Percentiles rank a stretch among this genome's conserved stretches.
Conservation (phyloP, 305 asterid species). For the Solanum hybrid region DNA sequence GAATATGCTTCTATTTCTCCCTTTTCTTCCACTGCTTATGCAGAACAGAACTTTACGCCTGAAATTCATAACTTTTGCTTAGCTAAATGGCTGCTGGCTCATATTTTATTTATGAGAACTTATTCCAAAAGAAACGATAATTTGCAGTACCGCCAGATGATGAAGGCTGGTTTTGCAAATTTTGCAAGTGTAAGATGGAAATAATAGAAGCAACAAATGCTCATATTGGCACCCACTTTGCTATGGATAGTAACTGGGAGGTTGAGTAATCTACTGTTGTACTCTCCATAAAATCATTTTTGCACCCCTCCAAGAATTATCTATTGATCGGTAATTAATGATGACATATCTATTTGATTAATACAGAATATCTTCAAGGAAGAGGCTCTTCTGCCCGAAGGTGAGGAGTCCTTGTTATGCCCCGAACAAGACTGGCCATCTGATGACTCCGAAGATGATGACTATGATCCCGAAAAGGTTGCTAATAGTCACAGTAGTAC, state of each 20-base stretch:
- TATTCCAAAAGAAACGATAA: conserved; percentile 17
- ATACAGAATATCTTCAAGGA: conserved; percentile 81
- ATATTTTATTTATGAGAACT: conserved; percentile 8
- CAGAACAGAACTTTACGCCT: neutral
- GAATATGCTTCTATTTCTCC: neutral
- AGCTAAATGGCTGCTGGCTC: neutral
- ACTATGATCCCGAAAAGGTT: conserved; percentile 69
- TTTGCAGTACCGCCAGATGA: conserved; percentile 85
- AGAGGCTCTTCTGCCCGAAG: conserved; percentile 75
- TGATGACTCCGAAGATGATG: conserved; percentile 89
- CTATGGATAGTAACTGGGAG: conserved; percentile 77
- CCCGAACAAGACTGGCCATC: conserved; percentile 91
- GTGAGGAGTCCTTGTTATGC: conserved; percentile 38
- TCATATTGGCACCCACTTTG: conserved; percentile 85
- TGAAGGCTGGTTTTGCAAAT: conserved; percentile 96
- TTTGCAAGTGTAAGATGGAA: conserved; percentile 79
- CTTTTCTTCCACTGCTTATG: neutral
- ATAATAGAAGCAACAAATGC: conserved; percentile 89
- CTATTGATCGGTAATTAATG: conserved; percentile 8
- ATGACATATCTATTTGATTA: conserved; percentile 12
- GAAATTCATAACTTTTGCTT: conserved; percentile 6
- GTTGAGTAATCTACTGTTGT: conserved; percentile 25
- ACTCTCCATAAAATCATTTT: neutral
- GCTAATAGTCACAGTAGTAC: conserved; percentile 34
- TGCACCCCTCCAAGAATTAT: conserved; percentile 1